Percentiles rank a stretch among this genome's conserved stretches.
These are phyloP conservation scores for Fusarium liriodendri DNA, from an alignment of 2,329 filamentous ascomycete species.

Conservation along the genomic window DNA sequence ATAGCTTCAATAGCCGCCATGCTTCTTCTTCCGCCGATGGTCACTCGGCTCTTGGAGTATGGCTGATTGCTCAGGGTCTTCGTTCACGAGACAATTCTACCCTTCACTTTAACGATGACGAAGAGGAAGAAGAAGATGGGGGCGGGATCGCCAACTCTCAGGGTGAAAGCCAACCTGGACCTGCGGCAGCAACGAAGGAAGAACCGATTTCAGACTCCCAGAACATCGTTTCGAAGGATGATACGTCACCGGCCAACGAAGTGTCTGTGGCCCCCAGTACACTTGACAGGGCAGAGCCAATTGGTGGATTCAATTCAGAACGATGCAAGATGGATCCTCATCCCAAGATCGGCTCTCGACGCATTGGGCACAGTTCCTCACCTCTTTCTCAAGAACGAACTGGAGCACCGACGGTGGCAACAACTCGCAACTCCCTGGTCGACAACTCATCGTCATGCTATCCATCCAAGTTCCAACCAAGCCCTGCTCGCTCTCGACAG, in stretches of 20 bases:
- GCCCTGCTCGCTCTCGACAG: conserved; percentile 42
- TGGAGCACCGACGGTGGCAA: conserved; percentile 21
- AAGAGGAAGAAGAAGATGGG: conserved; percentile 21
- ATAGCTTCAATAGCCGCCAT: conserved; percentile 45
- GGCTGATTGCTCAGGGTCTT: conserved; percentile 52
- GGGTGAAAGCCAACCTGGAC: not conserved
- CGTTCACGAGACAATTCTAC: conserved; percentile 43
- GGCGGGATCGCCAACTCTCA: not conserved
- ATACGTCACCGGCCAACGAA: not conserved
- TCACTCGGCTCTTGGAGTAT: conserved; percentile 50
- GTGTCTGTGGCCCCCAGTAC: not conserved
- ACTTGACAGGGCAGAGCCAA: not conserved
- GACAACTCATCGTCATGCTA: conserved; percentile 49
- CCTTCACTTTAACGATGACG: conserved; percentile 27
- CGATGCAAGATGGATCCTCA: not conserved
- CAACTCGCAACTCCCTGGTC: conserved; percentile 24
- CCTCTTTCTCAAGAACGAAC: conserved; percentile 8
- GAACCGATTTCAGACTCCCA: not conserved
- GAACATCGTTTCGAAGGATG: not conserved
- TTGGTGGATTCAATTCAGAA: not conserved
- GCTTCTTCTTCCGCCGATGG: conserved; percentile 48
- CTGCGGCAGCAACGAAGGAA: not conserved
- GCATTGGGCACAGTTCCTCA: not conserved
- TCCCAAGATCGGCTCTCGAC: not conserved
- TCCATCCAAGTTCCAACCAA: conserved; percentile 49